phyloP scores from a whole-genome alignment of 139 green algal species.

The Chlorella sp. region DNA sequence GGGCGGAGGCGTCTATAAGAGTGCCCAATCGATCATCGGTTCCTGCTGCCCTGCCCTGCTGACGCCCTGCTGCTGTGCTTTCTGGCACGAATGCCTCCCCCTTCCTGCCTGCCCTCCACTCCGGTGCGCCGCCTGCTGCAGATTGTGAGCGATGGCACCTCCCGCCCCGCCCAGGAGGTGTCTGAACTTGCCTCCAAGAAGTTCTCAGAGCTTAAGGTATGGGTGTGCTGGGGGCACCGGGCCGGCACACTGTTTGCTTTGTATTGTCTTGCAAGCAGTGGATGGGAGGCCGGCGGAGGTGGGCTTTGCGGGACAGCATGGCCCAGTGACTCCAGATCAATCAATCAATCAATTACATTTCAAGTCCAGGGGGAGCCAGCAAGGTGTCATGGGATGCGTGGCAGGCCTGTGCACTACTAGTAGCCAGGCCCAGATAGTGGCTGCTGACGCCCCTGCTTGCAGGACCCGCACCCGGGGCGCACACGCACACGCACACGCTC shows the following conservation, averaged over 20 bases:
- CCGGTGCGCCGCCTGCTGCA: not conserved
- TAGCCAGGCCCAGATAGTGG: not conserved
- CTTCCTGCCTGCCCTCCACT: not conserved
- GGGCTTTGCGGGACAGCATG: not conserved
- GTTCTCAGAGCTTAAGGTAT: slow-evolving; percentile 14
- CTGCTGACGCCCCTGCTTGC: not conserved
- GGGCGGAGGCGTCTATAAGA: no score
- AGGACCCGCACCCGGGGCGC: slow-evolving; percentile 8
- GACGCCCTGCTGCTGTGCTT: no score
- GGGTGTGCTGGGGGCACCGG: not conserved
- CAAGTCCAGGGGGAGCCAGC: no score
- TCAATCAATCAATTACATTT: no score
- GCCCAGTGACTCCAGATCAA: no score
- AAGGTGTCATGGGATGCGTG: no score
- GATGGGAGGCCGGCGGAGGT: no score
- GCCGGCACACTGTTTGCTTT: not conserved
- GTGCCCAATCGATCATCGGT: no score
- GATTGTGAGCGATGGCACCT: not conserved
- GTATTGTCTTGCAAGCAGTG: no score
- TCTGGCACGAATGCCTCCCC: not conserved
- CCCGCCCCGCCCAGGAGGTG: not conserved
- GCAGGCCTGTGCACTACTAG: no score
- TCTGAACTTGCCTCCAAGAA: slow-evolving; percentile 1
- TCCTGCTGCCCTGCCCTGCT: no score
- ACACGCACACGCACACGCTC: no score